Percentiles rank a stretch among this genome's conserved stretches.
Conservation (phyloP, 2,329 filamentous ascomycete species). For the Kalaharituber pfeilii region DNA sequence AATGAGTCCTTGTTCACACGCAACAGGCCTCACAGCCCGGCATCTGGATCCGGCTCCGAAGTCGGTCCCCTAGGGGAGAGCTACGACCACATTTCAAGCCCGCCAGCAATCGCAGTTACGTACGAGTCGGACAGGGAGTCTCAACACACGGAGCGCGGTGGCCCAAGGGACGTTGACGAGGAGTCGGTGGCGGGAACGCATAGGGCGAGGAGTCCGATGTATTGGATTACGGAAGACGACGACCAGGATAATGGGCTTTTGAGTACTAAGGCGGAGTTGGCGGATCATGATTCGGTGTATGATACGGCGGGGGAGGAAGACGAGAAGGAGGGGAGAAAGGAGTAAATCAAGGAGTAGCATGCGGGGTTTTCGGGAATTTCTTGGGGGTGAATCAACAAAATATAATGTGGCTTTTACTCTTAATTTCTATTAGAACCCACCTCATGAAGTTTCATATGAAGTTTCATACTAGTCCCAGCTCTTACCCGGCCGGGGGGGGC, state of each 20-base stretch:
- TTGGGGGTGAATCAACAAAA: too few relatives aligned
- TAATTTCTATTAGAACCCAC: too few relatives aligned
- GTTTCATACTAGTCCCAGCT: background rate
- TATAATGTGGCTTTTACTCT: too few relatives aligned
- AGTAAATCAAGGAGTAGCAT: too few relatives aligned
- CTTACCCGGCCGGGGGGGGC: background rate
- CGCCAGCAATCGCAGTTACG: conserved; percentile 11
- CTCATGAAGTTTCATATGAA: too few relatives aligned
- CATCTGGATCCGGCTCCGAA: background rate
- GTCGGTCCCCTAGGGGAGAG: conserved; percentile 1
- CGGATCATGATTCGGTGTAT: conserved; percentile 18
- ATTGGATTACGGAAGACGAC: conserved; percentile 1
- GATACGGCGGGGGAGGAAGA: conserved; percentile 21
- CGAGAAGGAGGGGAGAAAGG: conserved; percentile 12
- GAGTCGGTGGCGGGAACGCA: background rate
- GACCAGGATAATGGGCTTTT: conserved; percentile 16
- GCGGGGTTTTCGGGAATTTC: too few relatives aligned
- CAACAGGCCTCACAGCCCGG: background rate
- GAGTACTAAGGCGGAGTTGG: conserved; percentile 17
- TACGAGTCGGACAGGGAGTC: conserved; percentile 21
- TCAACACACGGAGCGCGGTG: background rate
- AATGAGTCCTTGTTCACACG: background rate
- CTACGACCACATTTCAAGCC: background rate
- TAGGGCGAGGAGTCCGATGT: background rate
- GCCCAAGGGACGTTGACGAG: background rate